Conservation (phyloP, 2,329 filamentous ascomycete genomes). For the Amylocarpus encephaloides region DNA sequence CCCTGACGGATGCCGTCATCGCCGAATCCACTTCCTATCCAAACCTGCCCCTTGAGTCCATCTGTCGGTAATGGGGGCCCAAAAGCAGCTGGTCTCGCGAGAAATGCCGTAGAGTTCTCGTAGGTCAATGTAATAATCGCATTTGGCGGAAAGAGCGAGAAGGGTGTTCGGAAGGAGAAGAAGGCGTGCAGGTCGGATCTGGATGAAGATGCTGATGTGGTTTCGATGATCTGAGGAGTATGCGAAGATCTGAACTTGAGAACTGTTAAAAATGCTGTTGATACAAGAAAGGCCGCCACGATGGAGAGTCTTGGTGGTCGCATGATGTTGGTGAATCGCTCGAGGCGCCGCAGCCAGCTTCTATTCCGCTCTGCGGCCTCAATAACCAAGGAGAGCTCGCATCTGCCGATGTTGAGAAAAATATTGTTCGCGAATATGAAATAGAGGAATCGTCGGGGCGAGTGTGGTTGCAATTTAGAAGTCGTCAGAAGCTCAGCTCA, state of each 20-base stretch:
- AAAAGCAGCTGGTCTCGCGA: slow-evolving; percentile 88
- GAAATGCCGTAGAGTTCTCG: slow-evolving; percentile 96
- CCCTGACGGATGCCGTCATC: slow-evolving; percentile 65
- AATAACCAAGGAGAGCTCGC: slow-evolving; percentile 12
- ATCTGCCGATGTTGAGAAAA: slow-evolving; percentile 14
- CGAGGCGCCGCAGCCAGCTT: slow-evolving; percentile 18
- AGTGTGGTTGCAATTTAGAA: too few species aligned
- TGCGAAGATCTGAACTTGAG: slow-evolving; percentile 28
- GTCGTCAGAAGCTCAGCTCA: neutral
- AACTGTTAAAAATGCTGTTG: slow-evolving; percentile 27
- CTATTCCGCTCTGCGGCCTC: slow-evolving; percentile 28
- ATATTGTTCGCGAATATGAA: neutral
- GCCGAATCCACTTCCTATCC: slow-evolving; percentile 88
- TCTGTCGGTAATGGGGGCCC: slow-evolving; percentile 69
- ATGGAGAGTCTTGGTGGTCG: slow-evolving; percentile 31
- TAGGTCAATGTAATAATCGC: slow-evolving; percentile 94
- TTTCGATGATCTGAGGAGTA: slow-evolving; percentile 17
- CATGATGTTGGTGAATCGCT: slow-evolving; percentile 24
- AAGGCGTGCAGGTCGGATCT: slow-evolving; percentile 46
- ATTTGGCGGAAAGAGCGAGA: slow-evolving; percentile 88
- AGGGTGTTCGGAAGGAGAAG: slow-evolving; percentile 68
- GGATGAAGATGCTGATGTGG: slow-evolving; percentile 9
- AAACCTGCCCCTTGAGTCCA: slow-evolving; percentile 82
- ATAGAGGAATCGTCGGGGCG: neutral
- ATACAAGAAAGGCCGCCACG: slow-evolving; percentile 27